phyloP scores from a whole-genome alignment of 768 basidiomycete genomes.

The Mycena capillaripes region DNA sequence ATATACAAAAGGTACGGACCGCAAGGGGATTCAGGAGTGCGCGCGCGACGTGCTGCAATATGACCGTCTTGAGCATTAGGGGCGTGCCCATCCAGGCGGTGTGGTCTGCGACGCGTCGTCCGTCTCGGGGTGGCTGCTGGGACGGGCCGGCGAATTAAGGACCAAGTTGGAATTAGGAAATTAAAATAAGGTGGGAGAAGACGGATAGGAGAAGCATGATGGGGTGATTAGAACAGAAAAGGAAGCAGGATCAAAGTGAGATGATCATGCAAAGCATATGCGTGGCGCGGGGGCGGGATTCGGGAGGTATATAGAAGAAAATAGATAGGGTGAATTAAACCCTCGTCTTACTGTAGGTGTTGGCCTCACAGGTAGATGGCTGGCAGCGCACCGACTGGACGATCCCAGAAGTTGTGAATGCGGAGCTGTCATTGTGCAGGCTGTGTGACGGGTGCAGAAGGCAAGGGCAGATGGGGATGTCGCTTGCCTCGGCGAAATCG shows the following conservation, averaged over 20 bases:
- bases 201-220: background rate
- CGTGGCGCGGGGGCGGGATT: too few species aligned
- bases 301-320: background rate
- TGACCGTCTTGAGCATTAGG: constrained; percentile 66
- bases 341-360: too few species aligned
- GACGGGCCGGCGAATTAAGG: too few species aligned
- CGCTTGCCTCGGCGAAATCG: constrained; percentile 9
- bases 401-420: constrained; percentile 74
- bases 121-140: constrained; percentile 84
- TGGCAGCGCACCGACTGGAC: constrained; percentile 64
- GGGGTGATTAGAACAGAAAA: background rate
- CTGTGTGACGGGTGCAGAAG: background rate
- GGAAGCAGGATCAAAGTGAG: too few species aligned
- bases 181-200: constrained; percentile 47
- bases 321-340: too few species aligned
- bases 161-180: too few species aligned
- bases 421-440: constrained; percentile 58
- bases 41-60: constrained; percentile 45
- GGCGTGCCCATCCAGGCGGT: constrained; percentile 78
- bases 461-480: too few species aligned
- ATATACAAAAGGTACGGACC: too few species aligned
- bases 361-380: constrained; percentile 64
- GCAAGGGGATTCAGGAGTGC: too few species aligned
- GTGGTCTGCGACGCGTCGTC: constrained; percentile 68
- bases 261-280: too few species aligned